phyloP scores from a whole-genome alignment of 257 asterid species.

The Lycium barbarum region DNA sequence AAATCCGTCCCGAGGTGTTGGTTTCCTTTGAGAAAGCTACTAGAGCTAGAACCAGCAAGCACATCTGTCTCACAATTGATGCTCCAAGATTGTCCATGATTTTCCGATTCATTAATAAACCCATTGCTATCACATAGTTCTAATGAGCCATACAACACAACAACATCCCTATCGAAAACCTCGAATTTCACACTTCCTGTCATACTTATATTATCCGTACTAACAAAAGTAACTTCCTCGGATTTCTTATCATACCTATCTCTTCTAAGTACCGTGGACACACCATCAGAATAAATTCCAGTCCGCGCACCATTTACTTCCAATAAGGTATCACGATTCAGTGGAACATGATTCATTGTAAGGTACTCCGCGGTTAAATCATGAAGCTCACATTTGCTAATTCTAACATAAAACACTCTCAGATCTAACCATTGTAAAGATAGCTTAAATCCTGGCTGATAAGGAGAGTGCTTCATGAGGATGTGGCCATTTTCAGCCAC shows the following conservation, averaged over 20 bases:
- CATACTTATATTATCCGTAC: conserved; percentile 65
- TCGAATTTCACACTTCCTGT: conserved; percentile 69
- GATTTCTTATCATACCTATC: conserved; percentile 64
- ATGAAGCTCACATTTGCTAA: conserved; percentile 68
- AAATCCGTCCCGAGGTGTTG: conserved; percentile 38
- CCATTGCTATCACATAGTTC: conserved; percentile 49
- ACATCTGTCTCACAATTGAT: conserved; percentile 58
- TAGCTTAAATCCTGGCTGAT: conserved; percentile 40
- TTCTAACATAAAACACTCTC: conserved; percentile 68
- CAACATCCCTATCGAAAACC: conserved; percentile 52
- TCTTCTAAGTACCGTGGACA: conserved; percentile 59
- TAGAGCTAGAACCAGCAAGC: conserved; percentile 34
- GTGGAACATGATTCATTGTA: conserved; percentile 65
- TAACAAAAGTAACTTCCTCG: conserved; percentile 67
- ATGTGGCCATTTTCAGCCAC: conserved; percentile 48
- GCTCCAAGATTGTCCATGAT: conserved; percentile 55
- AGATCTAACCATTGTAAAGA: conserved; percentile 73
- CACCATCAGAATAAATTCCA: conserved; percentile 64
- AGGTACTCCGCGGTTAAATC: conserved; percentile 60
- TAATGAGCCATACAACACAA: conserved; percentile 60
- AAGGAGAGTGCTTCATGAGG: conserved; percentile 33
- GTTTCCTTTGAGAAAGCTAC: conserved; percentile 43
- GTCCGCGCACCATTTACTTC: conserved; percentile 72
- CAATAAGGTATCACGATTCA: conserved; percentile 62
- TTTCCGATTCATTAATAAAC: conserved; percentile 44